phyloP scores from a whole-genome alignment of 129 eudicot genomes.

The Flaveria linearis region DNA sequence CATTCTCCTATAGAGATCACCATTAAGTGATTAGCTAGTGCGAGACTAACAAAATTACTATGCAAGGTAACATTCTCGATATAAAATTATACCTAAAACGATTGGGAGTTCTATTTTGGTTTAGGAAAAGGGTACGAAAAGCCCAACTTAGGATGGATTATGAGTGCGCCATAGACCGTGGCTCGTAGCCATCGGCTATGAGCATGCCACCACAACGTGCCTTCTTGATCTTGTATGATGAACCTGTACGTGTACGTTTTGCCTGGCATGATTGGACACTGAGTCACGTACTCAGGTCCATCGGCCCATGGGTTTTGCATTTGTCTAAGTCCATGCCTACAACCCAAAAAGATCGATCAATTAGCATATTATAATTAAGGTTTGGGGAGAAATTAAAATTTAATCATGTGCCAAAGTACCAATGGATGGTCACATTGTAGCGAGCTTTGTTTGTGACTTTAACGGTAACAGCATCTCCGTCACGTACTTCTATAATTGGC shows the following conservation, averaged over 20 bases:
- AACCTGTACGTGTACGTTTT: constrained; percentile 59
- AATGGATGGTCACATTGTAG: constrained; percentile 67
- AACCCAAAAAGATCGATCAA: background rate
- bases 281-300: constrained; percentile 86
- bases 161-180: constrained; percentile 72
- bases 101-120: constrained; percentile 59
- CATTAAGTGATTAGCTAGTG: background rate
- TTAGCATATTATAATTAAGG: background rate
- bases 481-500: constrained; percentile 63
- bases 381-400: background rate
- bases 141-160: constrained; percentile 69
- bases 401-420: constrained; percentile 37
- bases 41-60: background rate
- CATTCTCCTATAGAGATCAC: constrained; percentile 60
- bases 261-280: constrained; percentile 79
- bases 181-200: constrained; percentile 88
- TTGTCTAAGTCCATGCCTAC: constrained; percentile 82
- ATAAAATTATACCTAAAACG: constrained; percentile 51
- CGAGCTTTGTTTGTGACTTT: constrained; percentile 62
- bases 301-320: constrained; percentile 90
- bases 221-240: constrained; percentile 64
- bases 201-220: constrained; percentile 92
- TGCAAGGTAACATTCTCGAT: background rate
- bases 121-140: constrained; percentile 56
- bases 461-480: constrained; percentile 58